Evolutionary conservation across 2,329 filamentous ascomycete species (phyloP).

Genomic region (Aspergillus spinulosporus): DNA sequence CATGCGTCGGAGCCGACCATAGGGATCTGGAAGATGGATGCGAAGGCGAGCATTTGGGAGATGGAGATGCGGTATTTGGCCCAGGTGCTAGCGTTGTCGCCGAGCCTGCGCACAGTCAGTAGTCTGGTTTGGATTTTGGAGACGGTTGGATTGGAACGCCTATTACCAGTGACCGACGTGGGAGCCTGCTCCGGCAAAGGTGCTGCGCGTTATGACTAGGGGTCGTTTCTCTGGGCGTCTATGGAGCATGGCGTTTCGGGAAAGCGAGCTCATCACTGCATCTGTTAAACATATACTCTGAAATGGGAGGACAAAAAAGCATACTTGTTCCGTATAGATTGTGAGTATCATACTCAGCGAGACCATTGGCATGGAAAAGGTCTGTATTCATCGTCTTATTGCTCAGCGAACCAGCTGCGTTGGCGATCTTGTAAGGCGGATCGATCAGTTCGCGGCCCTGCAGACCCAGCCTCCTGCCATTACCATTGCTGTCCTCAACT

Average conservation of each 20-base stretch:
- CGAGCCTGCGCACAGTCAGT: slow-evolving; percentile 44
- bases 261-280: slow-evolving; percentile 66
- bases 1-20: slow-evolving; percentile 74
- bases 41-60: slow-evolving; percentile 60
- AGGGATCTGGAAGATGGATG: slow-evolving; percentile 66
- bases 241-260: slow-evolving; percentile 64
- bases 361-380: slow-evolving; percentile 63
- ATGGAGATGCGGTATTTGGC: slow-evolving; percentile 61
- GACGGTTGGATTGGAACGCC: too few species aligned
- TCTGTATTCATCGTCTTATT: slow-evolving; percentile 67
- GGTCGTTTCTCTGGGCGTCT: slow-evolving; percentile 66
- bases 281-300: background rate
- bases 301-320: slow-evolving; percentile 13
- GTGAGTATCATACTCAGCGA: slow-evolving; percentile 72
- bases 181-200: slow-evolving; percentile 69
- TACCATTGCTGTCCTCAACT: too few species aligned
- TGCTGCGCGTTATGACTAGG: slow-evolving; percentile 72
- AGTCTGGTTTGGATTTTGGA: too few species aligned
- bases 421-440: slow-evolving; percentile 66
- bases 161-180: slow-evolving; percentile 56
- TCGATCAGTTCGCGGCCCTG: slow-evolving; percentile 63
- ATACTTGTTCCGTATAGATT: slow-evolving; percentile 69
- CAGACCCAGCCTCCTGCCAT: slow-evolving; percentile 52
- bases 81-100: slow-evolving; percentile 62
- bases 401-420: slow-evolving; percentile 54